A percentile compares a stretch with the other conserved stretches of the same genome.
These are phyloP conservation scores for Marchantia paleacea DNA, from an alignment of 225 moss, liverwort and hornwort genomes.

Conservation along the genomic window DNA sequence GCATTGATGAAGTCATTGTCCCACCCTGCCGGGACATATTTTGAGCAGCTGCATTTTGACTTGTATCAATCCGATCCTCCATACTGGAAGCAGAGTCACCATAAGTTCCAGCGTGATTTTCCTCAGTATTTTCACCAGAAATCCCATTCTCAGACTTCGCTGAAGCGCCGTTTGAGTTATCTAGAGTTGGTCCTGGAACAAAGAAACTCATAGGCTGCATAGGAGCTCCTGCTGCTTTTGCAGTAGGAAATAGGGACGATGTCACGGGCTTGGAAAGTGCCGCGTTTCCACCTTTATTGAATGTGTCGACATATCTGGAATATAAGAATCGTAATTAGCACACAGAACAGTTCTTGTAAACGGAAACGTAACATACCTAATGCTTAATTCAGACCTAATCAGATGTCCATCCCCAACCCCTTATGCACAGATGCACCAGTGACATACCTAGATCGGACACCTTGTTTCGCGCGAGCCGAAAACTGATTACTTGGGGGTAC, in stretches of 20 bases:
- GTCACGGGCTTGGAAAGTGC: conserved; percentile 55
- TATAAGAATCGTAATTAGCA: background rate
- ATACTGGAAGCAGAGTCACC: conserved; percentile 29
- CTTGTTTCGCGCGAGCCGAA: conserved; percentile 68
- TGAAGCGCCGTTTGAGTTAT: conserved; percentile 41
- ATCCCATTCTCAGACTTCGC: conserved; percentile 41
- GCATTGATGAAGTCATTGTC: conserved; percentile 17
- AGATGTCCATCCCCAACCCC: background rate
- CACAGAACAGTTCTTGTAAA: background rate
- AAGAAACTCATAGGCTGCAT: conserved; percentile 71
- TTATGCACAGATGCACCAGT: background rate
- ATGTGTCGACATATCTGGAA: conserved; percentile 93
- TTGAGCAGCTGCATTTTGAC: conserved; percentile 32
- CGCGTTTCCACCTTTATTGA: conserved; percentile 63
- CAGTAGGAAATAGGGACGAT: conserved; percentile 62
- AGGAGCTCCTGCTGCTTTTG: conserved; percentile 51
- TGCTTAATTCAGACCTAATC: background rate
- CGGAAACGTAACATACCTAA: background rate
- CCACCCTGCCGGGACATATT: conserved; percentile 30
- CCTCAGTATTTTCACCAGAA: conserved; percentile 42
- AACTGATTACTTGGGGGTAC: conserved; percentile 84
- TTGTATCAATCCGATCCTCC: conserved; percentile 21
- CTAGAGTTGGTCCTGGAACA: conserved; percentile 58
- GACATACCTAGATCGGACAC: conserved; percentile 79
- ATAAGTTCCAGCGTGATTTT: conserved; percentile 31